phyloP scores from a whole-genome alignment of 2,329 filamentous ascomycete species.

The Diatrype stigma region DNA sequence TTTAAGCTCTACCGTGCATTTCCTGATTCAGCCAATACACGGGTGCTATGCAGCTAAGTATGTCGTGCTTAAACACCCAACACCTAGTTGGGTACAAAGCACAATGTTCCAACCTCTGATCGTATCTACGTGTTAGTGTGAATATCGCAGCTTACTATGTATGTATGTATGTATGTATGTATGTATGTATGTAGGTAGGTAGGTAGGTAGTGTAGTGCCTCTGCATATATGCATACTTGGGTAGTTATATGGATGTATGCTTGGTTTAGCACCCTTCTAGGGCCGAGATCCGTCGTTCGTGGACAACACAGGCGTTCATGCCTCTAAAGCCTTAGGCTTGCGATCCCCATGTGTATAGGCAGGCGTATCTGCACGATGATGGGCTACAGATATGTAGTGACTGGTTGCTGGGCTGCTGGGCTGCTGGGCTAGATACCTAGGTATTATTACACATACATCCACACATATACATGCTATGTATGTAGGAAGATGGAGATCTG shows the following conservation, averaged over 20 bases:
- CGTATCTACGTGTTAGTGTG: too few species aligned
- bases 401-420: too few species aligned
- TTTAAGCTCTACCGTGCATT: background rate
- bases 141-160: too few species aligned
- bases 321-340: background rate
- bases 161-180: background rate
- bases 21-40: slow-evolving; percentile 1
- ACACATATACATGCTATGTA: background rate
- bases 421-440: too few species aligned
- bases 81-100: too few species aligned
- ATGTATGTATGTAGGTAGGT: too few species aligned
- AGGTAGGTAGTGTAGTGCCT: too few species aligned
- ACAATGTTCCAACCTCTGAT: too few species aligned
- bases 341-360: background rate
- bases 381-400: background rate
- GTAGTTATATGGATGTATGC: too few species aligned
- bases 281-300: background rate
- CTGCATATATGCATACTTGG: too few species aligned
- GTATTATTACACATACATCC: background rate
- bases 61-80: background rate
- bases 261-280: too few species aligned
- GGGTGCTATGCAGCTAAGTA: background rate
- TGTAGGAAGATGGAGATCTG: background rate
- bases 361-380: background rate
- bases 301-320: background rate